Evolutionary conservation across 2,329 filamentous ascomycete genomes (phyloP), one percentile per base, ranked within the genome.

Genomic region (Fusarium hainanense): DNA sequence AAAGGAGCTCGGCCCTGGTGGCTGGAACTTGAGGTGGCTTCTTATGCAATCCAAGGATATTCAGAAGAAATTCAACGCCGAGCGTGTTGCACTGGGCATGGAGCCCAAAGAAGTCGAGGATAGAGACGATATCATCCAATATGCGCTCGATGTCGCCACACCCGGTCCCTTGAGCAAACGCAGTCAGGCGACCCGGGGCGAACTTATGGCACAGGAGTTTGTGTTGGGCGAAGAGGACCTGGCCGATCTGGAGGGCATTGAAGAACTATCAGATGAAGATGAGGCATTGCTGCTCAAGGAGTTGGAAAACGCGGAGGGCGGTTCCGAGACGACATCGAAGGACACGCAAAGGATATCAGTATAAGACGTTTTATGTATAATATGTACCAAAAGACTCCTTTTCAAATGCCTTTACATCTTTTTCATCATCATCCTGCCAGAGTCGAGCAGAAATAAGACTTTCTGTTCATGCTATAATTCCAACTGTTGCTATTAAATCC

Each of bases 11-110:
- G 96, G 96, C 7, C 89, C 95, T 54, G 91, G 91, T 70, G 96
- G 96, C 9, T 99, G 96, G 96, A 89, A 90, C 74, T 82, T 99
- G 76, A 85, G 96, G 70, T 98, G 94, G 92, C 88, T 92, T 67
- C 84, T 99, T 66, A 93, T 98, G 90, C 93, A 95, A 82, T 94
- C 90, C 7, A 75, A 76, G 2, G 81, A 82, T 21, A 87, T 97
- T 52, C 89, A 90, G 78, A 85, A 87, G 71, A 84, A 87, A 70
- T 92, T 94, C 76, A 85, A 86, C 43, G 78, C 82, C 51, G 85
- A 97, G 82, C 85, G 93, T 65, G 81, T 84, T 61, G 82, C 82
- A 21, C 78, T 96, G 51, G 92, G 93, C 0, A 76, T 97, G 62
- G 74, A 79, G 52, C 79, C 80, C 18, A 79, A 74, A 67, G 73